Conservation (phyloP, 441 rosid genomes). For the Omphalea diandra region DNA sequence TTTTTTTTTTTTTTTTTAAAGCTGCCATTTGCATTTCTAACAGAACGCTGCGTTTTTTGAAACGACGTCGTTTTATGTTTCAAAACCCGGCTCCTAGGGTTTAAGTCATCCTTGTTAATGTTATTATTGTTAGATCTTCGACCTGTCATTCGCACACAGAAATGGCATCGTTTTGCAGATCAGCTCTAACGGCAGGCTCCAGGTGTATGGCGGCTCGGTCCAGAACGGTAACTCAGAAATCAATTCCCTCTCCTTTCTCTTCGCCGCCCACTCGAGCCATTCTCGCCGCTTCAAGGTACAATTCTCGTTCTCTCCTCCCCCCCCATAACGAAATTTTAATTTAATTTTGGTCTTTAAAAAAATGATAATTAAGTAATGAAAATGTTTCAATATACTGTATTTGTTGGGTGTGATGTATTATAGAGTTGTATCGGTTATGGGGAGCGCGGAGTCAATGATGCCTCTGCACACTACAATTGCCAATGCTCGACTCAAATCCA, state of each 20-base stretch:
- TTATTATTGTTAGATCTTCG: no score
- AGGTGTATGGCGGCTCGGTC: slow-evolving; percentile 57
- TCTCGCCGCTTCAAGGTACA: slow-evolving; percentile 57
- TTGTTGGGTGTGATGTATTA: neutral
- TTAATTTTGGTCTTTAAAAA: no score
- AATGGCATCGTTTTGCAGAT: slow-evolving; percentile 76
- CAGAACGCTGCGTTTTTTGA: neutral
- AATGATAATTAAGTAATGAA: neutral
- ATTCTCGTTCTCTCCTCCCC: no score
- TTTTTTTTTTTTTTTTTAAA: neutral
- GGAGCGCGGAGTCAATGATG: slow-evolving; percentile 66
- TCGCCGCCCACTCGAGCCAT: slow-evolving; percentile 42
- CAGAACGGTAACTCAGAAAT: slow-evolving; percentile 38
- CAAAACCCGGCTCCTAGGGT: slow-evolving; percentile 30
- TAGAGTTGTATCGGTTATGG: slow-evolving; percentile 63
- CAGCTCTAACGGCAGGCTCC: slow-evolving; percentile 48
- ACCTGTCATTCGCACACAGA: no score
- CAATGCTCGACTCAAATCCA: slow-evolving; percentile 75
- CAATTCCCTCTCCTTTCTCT: slow-evolving; percentile 38
- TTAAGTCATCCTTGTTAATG: slow-evolving; percentile 31
- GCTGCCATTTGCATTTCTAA: neutral
- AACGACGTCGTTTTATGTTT: neutral
- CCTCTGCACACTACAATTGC: slow-evolving; percentile 85
- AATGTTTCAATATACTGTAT: neutral
- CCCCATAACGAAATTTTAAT: no score